These are phyloP conservation scores for Yarrowia sp. DNA, from an alignment of 805 yeast genomes.

Conservation along the genomic window DNA sequence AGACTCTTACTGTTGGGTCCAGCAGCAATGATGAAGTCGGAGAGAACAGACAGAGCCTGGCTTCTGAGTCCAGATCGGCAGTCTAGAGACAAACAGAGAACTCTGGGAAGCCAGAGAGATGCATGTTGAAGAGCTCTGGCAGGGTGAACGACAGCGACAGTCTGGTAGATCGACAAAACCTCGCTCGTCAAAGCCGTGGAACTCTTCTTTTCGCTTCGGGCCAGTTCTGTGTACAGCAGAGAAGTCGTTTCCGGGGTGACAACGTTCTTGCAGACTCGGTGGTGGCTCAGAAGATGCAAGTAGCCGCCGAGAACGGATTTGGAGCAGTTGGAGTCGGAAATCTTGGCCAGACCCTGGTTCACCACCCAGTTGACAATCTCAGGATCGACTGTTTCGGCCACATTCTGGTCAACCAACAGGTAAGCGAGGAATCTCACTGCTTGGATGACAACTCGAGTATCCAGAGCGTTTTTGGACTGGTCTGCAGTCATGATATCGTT, in stretches of 20 bases:
- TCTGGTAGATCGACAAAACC: constrained; percentile 25
- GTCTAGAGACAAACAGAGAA: constrained; percentile 12
- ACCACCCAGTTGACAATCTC: constrained; percentile 24
- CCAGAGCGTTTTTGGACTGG: constrained; percentile 19
- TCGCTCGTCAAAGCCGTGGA: constrained; percentile 32
- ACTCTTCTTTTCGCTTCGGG: constrained; percentile 17
- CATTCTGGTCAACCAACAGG: constrained; percentile 15
- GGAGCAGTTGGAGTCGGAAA: constrained; percentile 19
- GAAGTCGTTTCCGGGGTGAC: constrained; percentile 14
- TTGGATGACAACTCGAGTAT: constrained; percentile 32
- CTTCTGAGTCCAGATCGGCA: constrained; percentile 7
- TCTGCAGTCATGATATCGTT: constrained; percentile 30
- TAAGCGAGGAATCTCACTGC: constrained; percentile 23
- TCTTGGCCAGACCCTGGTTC: constrained; percentile 14
- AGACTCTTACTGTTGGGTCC: constrained; percentile 16
- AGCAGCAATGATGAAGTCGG: constrained; percentile 8
- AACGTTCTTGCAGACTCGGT: constrained; percentile 25
- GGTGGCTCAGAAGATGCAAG: constrained; percentile 35
- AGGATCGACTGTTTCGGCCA: constrained; percentile 19
- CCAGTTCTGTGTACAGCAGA: constrained; percentile 22
- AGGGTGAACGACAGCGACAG: constrained; percentile 1
- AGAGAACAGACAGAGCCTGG: constrained; percentile 15
- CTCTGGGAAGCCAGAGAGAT: constrained; percentile 27
- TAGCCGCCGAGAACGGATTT: constrained; percentile 30
- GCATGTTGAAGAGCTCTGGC: constrained; percentile 21